Conservation (phyloP, 345 rosid genomes). For the Excoecaria agallocha region DNA sequence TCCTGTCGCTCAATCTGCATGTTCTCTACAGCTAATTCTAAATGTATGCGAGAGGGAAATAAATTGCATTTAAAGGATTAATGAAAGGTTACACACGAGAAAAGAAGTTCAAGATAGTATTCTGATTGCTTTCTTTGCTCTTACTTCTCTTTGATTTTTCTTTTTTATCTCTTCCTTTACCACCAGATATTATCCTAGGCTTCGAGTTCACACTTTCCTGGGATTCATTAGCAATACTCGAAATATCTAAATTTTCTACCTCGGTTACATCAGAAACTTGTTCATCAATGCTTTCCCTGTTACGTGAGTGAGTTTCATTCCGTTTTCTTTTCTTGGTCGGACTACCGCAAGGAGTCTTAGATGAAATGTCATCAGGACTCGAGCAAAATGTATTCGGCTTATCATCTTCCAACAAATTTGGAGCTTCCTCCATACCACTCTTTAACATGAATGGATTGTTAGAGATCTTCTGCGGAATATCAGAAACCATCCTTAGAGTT, state of each 20-base stretch:
- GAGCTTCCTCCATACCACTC: constrained; percentile 19
- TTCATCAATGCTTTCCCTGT: constrained; percentile 19
- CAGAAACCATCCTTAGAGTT: constrained; percentile 14
- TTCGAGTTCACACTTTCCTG: constrained; percentile 57
- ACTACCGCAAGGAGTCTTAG: constrained; percentile 11
- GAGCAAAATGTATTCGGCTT: constrained; percentile 18
- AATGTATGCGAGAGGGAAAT: neutral
- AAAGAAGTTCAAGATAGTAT: constrained; percentile 65
- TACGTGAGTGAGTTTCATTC: constrained; percentile 15
- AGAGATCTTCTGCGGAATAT: constrained; percentile 34
- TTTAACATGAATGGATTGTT: constrained; percentile 62
- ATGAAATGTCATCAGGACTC: constrained; percentile 19
- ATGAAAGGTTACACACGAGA: constrained; percentile 37
- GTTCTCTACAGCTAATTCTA: neutral
- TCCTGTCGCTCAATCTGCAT: too few species aligned
- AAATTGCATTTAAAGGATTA: neutral
- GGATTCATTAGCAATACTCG: constrained; percentile 25
- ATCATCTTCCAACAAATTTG: constrained; percentile 27
- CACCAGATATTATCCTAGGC: constrained; percentile 27
- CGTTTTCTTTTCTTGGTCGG: constrained; percentile 26
- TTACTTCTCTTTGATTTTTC: constrained; percentile 35
- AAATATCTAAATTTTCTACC: constrained; percentile 20
- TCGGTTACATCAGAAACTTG: constrained; percentile 41
- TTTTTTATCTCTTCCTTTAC: constrained; percentile 29
- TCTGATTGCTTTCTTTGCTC: constrained; percentile 34